Evolutionary conservation across 768 basidiomycete genomes (phyloP), one percentile per base, ranked within the genome.

Genomic region (Panaeolus cyanescens): DNA sequence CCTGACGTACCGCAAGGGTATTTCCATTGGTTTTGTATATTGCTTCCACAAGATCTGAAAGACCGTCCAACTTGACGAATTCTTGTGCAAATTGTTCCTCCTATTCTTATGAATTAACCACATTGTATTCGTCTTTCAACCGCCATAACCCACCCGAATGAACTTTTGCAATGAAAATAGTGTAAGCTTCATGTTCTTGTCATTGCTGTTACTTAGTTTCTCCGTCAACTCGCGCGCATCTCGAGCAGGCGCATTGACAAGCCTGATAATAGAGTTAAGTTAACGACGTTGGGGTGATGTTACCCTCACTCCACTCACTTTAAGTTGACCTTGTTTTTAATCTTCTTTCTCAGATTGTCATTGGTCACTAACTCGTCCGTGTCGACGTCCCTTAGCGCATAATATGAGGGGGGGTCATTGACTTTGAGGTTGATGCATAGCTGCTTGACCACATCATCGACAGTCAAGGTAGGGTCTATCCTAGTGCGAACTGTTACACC

Each of bases 331-430:
- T 91, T 94, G 37, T 82, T 81, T 74, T 84, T 90, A 65, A 95
- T 92, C 78, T 90, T 91, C 76, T 84, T 87, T 70, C 87, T 82
- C 68, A 97, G 71, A 70, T 95, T 96, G 64, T 94, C 92, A 67
- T 91, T 90, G 28, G 93, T 95, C 17, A 97, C 89, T 53, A 96
- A 74, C 65, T 92, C 92, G 62, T 91, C 91, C 15, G 81, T 85
- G 66, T 93, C 91, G 45, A 50, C 45, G 70, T 95, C 93, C 66
- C 94, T 82, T 61, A 96, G 73, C 1, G 93, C 90, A 70, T 85
- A 95, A 64, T 90, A 77, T 1, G 83, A 81, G 1, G 91, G 83
- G 0, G 90, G 82, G 36, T 92, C 92, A 60, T 85, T 85, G 60
- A 94, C 86, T 73, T 90, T 88, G 65, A 96, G 78, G 74, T 88